A percentile compares a stretch with the other conserved stretches of the same genome.
These are phyloP conservation scores for Rosa hybrid DNA, from an alignment of 331 rosid species.

Conservation along the genomic window DNA sequence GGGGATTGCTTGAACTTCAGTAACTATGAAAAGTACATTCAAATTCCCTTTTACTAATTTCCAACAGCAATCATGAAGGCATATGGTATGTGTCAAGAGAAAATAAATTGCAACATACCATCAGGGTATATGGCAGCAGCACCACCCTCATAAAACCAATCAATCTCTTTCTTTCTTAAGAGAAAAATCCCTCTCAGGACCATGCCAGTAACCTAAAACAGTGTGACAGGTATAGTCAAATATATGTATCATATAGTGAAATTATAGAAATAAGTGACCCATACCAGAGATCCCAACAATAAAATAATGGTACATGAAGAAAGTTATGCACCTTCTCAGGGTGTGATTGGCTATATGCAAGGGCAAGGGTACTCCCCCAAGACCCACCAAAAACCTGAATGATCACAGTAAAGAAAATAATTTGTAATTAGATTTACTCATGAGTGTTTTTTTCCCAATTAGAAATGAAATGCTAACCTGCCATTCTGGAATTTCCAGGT, in stretches of 20 bases:
- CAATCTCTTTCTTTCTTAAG: conserved; percentile 85
- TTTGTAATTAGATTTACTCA: conserved; percentile 2
- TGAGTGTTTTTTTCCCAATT: neutral
- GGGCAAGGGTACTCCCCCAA: conserved; percentile 95
- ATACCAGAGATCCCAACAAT: neutral
- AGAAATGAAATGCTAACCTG: conserved; percentile 54
- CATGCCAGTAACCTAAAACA: conserved; percentile 79
- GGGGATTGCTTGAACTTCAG: neutral
- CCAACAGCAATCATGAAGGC: neutral
- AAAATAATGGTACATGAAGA: conserved; percentile 26
- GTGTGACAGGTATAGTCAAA: conserved; percentile 27
- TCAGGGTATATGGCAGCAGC: conserved; percentile 95
- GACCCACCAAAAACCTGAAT: conserved; percentile 93
- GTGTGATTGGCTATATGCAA: conserved; percentile 66
- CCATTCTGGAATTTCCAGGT: conserved; percentile 92
- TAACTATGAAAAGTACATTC: neutral
- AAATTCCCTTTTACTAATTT: neutral
- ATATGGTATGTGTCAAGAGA: conserved; percentile 6
- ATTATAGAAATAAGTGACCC: neutral
- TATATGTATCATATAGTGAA: conserved; percentile 17
- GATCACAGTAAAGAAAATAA: conserved; percentile 28
- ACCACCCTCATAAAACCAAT: conserved; percentile 98
- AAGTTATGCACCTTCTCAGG: conserved; percentile 46
- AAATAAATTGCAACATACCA: conserved; percentile 45
- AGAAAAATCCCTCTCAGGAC: conserved; percentile 88